Conservation (phyloP, 169 alveolate species). For the Perkinsus marinus region DNA sequence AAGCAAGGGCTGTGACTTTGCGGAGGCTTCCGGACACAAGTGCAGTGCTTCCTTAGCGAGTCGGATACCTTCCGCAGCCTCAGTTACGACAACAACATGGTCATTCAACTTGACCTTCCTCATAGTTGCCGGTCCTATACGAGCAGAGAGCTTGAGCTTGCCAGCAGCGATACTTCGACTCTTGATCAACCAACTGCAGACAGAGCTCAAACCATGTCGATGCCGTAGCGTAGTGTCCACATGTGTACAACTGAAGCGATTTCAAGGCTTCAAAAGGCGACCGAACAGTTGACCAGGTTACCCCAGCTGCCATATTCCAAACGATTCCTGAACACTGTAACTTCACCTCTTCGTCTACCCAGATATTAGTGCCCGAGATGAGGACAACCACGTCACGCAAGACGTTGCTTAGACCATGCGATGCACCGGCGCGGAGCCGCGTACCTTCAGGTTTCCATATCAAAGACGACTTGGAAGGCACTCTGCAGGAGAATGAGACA, state of each 20-base stretch:
- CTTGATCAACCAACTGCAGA: not conserved
- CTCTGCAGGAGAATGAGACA: too few species aligned
- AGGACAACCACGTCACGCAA: not conserved
- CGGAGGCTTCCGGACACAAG: not conserved
- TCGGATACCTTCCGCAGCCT: not conserved
- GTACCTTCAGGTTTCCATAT: not conserved
- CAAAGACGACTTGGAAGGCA: too few species aligned
- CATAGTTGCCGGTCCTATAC: not conserved
- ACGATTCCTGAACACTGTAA: not conserved
- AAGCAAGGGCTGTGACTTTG: not conserved
- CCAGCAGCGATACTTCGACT: not conserved
- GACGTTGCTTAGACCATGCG: not conserved
- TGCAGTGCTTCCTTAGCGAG: not conserved
- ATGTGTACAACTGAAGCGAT: not conserved
- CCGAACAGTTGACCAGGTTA: not conserved
- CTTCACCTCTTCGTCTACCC: not conserved
- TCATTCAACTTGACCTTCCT: not conserved
- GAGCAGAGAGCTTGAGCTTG: not conserved
- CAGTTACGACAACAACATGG: too few species aligned
- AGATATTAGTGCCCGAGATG: not conserved
- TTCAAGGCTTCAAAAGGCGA: not conserved
- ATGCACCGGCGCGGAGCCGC: not conserved
- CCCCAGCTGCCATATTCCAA: not conserved
- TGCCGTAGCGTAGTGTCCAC: not conserved
- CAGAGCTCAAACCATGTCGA: not conserved